phyloP scores from a whole-genome alignment of 345 rosid species.

The Lepidium aucheri region DNA sequence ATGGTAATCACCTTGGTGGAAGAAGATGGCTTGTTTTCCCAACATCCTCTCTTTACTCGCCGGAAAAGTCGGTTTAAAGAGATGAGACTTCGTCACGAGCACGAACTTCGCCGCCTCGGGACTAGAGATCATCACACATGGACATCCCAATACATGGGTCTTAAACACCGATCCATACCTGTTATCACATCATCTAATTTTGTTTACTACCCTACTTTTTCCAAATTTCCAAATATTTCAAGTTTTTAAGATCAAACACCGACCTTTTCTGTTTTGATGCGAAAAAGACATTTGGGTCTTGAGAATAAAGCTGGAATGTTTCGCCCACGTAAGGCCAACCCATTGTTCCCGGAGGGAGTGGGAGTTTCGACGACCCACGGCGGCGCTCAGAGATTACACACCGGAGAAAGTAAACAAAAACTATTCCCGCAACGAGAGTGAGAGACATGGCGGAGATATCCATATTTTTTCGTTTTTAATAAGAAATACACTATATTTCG shows the following conservation, averaged over 20 bases:
- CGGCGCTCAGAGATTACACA: constrained; percentile 22
- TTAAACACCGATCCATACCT: constrained; percentile 80
- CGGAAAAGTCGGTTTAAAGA: constrained; percentile 87
- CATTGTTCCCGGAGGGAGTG: constrained; percentile 81
- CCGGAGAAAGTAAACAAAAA: constrained; percentile 28
- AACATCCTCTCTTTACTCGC: constrained; percentile 87
- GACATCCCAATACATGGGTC: constrained; percentile 75
- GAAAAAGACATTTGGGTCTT: constrained; percentile 80
- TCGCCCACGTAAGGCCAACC: constrained; percentile 90
- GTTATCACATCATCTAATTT: background rate
- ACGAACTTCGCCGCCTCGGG: constrained; percentile 81
- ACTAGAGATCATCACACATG: constrained; percentile 83
- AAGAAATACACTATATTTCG: background rate
- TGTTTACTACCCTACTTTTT: too few species aligned
- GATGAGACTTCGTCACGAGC: constrained; percentile 51
- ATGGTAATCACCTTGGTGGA: constrained; percentile 82
- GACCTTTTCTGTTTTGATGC: constrained; percentile 56
- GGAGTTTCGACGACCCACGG: constrained; percentile 26
- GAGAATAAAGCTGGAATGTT: constrained; percentile 83
- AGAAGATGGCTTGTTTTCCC: constrained; percentile 78
- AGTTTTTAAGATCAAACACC: background rate
- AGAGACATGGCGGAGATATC: constrained; percentile 27
- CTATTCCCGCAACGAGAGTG: constrained; percentile 18
- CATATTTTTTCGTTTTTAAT: constrained; percentile 13
- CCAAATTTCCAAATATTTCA: background rate